Base-by-base conservation (phyloP, 495 filamentous ascomycete genomes). In the Staphylotrichum longicolle region DNA sequence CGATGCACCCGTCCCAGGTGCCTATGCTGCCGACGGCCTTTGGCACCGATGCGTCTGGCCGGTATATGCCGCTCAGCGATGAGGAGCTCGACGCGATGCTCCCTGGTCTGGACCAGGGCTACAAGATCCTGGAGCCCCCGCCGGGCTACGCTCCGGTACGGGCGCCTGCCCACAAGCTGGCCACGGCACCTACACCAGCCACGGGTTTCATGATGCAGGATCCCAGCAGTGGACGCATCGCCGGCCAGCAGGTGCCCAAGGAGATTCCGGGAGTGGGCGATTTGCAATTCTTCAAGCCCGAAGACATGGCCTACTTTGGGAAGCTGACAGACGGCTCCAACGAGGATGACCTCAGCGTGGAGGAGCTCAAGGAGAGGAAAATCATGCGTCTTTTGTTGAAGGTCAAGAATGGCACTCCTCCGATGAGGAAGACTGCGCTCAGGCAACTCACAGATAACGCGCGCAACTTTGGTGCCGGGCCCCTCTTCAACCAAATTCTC, bases 221-320 rank as follows among this genome's bases (percentile, higher is more conserved):
- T 67, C 88, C 93, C 2, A 91, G 93, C 63, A 92, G 85, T 68
- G 85, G 84, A 57, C 83, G 88, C 63, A 72, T 88, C 35, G 82
- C 93, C 67, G 91, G 93, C 61, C 96, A 96, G 75, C 88, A 93
- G 68, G 85, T 98, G 62, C 95, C 95, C 9, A 96, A 92, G 5
- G 94, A 97, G 73, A 97, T 99, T 60, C 93, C 95, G 20, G 95
- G 95, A 34, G 93, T 99, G 47, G 95, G 95, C 56, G 95, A 99
- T 71, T 79, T 99, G 45, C 93, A 96, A 63, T 99, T 98, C 75
- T 98, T 98, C 83, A 99, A 99, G 76, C 85, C 91, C 9, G 94
- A 97, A 76, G 95, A 99, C 79, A 98, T 97, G 95, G 86, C 89
- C 35, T 99, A 99, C 77, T 99, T 99, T 67, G 93, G 94, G 57